Percentiles rank a stretch among this genome's conserved stretches.
Evolutionary conservation across 495 filamentous ascomycete genomes (phyloP).

Genomic region (Oleoguttula mirabilis): DNA sequence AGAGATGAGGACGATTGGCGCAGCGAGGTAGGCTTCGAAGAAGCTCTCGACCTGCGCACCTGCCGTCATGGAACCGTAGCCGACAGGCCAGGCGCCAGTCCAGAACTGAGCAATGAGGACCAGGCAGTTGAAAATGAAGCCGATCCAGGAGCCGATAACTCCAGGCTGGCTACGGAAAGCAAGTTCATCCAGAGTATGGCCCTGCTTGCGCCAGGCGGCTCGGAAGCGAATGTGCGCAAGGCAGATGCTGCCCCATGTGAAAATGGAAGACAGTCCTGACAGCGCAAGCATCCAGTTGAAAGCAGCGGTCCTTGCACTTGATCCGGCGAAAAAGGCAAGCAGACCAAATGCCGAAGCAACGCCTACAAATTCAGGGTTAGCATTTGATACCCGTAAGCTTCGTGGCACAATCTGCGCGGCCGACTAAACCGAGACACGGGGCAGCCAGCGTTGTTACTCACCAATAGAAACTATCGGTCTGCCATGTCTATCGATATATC

Average conservation of each 20-base stretch:
- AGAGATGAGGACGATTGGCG: constrained; percentile 63
- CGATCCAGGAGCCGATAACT: constrained; percentile 71
- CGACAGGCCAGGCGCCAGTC: constrained; percentile 73
- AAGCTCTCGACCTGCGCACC: constrained; percentile 45
- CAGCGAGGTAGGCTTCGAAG: constrained; percentile 70
- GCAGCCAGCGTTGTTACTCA: too few relatives aligned
- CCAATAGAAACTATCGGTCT: constrained; percentile 21
- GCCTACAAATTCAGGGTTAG: too few relatives aligned
- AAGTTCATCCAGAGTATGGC: constrained; percentile 59
- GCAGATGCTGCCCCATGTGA: constrained; percentile 61
- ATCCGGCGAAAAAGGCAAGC: constrained; percentile 25
- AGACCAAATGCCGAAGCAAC: constrained; percentile 28
- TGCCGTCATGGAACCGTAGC: constrained; percentile 31
- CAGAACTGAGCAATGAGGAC: constrained; percentile 92
- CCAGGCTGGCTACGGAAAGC: constrained; percentile 73
- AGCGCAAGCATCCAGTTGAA: constrained; percentile 59
- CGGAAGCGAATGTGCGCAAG: constrained; percentile 68
- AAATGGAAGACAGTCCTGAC: constrained; percentile 53
- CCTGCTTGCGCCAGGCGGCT: constrained; percentile 48
- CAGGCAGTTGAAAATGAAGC: constrained; percentile 63
- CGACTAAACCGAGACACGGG: too few relatives aligned
- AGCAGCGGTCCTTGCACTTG: constrained; percentile 20
- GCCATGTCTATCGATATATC: constrained; percentile 32
- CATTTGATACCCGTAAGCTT: too few relatives aligned
- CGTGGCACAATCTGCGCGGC: too few relatives aligned